phyloP scores from a whole-genome alignment of 768 basidiomycete species.

The Lactarius pseudohatsudake region DNA sequence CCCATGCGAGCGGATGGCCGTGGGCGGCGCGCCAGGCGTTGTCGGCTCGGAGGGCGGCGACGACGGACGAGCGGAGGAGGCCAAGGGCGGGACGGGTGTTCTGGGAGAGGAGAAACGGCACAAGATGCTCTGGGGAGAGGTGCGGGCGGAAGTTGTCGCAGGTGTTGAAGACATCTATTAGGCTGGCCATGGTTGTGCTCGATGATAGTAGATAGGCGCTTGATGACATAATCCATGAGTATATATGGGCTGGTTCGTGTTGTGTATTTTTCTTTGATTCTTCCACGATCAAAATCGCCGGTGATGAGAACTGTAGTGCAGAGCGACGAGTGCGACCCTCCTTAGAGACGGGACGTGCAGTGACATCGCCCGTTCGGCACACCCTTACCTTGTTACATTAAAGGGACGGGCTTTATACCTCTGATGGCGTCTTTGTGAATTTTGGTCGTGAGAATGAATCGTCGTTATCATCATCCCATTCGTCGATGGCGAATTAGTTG shows the following conservation, averaged over 20 bases:
- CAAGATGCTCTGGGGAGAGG: constrained; percentile 43
- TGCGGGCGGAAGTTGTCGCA: constrained; percentile 69
- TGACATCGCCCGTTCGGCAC: constrained; percentile 33
- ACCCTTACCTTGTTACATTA: constrained; percentile 31
- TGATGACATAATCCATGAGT: constrained; percentile 4
- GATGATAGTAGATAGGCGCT: not conserved
- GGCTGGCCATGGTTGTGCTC: constrained; percentile 29
- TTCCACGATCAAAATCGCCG: constrained; percentile 49
- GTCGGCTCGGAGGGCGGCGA: constrained; percentile 55
- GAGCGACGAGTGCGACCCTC: constrained; percentile 30
- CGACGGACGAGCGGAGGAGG: constrained; percentile 55
- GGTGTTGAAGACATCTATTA: constrained; percentile 61
- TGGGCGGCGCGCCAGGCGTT: constrained; percentile 39
- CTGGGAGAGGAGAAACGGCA: constrained; percentile 56
- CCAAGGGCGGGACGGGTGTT: constrained; percentile 57
- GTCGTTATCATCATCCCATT: too few species aligned
- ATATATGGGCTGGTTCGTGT: not conserved
- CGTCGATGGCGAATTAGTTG: not conserved
- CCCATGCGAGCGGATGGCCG: constrained; percentile 42
- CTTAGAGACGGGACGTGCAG: constrained; percentile 23
- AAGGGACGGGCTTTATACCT: constrained; percentile 31
- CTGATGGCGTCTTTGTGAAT: constrained; percentile 27
- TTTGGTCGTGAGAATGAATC: constrained; percentile 21
- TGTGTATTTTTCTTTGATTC: constrained; percentile 35
- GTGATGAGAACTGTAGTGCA: constrained; percentile 32